phyloP scores from a whole-genome alignment of 2,329 filamentous ascomycete genomes.

The Fragosphaeria purpurea region DNA sequence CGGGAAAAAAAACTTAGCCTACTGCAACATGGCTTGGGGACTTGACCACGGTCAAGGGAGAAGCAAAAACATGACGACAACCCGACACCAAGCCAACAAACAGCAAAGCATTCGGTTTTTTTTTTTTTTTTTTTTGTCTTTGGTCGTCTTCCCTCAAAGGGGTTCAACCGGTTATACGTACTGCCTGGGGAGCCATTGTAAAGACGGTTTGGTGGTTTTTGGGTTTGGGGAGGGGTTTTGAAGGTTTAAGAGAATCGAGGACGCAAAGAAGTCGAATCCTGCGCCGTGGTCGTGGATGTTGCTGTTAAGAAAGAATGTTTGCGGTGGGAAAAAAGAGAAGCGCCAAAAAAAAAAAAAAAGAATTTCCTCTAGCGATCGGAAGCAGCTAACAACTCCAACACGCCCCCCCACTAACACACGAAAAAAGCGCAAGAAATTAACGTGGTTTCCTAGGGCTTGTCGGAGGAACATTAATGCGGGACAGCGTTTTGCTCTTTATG shows the following conservation, averaged over 20 bases:
- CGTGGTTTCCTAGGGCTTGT: too few species aligned
- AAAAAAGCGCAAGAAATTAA: too few species aligned
- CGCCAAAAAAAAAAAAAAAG: not conserved
- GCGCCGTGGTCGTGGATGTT: slow-evolving; percentile 40
- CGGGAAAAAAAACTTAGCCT: slow-evolving; percentile 65
- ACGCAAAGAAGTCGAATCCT: slow-evolving; percentile 71
- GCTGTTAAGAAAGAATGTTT: not conserved
- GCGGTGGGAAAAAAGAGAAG: not conserved
- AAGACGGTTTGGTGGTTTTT: slow-evolving; percentile 13
- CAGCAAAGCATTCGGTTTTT: slow-evolving; percentile 74
- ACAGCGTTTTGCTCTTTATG: too few species aligned
- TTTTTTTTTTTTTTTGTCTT: not conserved
- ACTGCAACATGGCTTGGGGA: slow-evolving; percentile 59
- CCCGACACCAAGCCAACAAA: slow-evolving; percentile 49
- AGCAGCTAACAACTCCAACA: too few species aligned
- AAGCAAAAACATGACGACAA: slow-evolving; percentile 20
- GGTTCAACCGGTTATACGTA: slow-evolving; percentile 54
- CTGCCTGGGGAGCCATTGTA: slow-evolving; percentile 76
- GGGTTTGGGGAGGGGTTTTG: slow-evolving; percentile 19
- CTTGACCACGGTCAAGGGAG: slow-evolving; percentile 10
- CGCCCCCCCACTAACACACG: too few species aligned
- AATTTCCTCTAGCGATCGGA: too few species aligned
- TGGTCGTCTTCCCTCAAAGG: not conserved
- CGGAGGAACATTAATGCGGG: too few species aligned
- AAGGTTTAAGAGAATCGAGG: slow-evolving; percentile 19